Percentiles rank a stretch among this genome's conserved stretches.
These are phyloP conservation scores for Microsporum audouinii DNA, from an alignment of 2,329 filamentous ascomycete species.

Conservation along the genomic window DNA sequence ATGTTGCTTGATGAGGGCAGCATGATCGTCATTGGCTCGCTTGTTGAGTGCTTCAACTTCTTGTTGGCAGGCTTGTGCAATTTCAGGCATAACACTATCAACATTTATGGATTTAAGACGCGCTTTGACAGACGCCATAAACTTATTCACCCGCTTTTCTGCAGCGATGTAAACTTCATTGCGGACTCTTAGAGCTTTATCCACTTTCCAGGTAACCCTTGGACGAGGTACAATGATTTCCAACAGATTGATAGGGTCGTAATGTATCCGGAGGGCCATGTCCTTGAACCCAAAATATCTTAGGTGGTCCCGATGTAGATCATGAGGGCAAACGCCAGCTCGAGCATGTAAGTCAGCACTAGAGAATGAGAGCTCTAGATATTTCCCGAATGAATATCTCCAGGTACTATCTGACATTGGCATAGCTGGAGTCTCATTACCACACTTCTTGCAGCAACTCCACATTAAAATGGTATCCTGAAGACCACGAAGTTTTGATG, in stretches of 20 bases:
- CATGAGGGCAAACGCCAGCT: constrained; percentile 73
- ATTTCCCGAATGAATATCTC: constrained; percentile 98
- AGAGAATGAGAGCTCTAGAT: constrained; percentile 96
- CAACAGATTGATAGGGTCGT: constrained; percentile 81
- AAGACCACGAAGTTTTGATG: constrained; percentile 52
- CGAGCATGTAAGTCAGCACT: constrained; percentile 65
- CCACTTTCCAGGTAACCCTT: constrained; percentile 93
- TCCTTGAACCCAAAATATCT: constrained; percentile 86
- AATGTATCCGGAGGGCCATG: constrained; percentile 76
- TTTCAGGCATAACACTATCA: constrained; percentile 80
- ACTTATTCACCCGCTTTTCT: constrained; percentile 70
- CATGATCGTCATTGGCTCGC: constrained; percentile 74
- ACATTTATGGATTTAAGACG: constrained; percentile 81
- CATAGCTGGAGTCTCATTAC: constrained; percentile 76
- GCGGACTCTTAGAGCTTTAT: constrained; percentile 81
- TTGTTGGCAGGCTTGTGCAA: constrained; percentile 65
- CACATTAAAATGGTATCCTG: constrained; percentile 85
- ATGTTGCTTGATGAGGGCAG: constrained; percentile 59
- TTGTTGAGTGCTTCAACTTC: constrained; percentile 70
- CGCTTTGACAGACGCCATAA: constrained; percentile 75
- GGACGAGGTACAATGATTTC: constrained; percentile 88
- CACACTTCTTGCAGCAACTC: constrained; percentile 89
- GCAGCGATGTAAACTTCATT: constrained; percentile 79
- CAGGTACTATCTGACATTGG: constrained; percentile 90
- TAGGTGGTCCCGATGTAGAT: constrained; percentile 83